Conservation (phyloP, 2,329 filamentous ascomycete species). For the Sclerotinia minor region DNA sequence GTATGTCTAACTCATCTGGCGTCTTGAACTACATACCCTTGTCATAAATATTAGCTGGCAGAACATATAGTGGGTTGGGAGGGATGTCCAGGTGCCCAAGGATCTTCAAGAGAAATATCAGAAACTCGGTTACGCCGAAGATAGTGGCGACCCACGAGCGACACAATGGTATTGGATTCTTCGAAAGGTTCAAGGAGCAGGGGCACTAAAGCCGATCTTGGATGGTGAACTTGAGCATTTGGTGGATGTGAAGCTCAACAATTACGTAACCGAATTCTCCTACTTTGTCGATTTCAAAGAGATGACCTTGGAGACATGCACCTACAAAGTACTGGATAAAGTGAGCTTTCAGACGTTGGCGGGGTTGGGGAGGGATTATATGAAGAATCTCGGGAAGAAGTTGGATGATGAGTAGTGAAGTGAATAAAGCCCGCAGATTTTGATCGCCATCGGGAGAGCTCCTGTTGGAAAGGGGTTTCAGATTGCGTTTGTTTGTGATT, state of each 20-base stretch:
- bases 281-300: constrained; percentile 24
- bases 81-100: background rate
- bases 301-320: constrained; percentile 14
- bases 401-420: background rate
- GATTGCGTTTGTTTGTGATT: background rate
- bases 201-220: constrained; percentile 21
- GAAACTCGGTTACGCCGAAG: background rate
- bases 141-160: background rate
- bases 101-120: constrained; percentile 19
- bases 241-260: constrained; percentile 16
- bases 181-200: constrained; percentile 21
- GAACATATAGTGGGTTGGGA: background rate
- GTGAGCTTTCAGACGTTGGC: constrained; percentile 20
- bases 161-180: constrained; percentile 25
- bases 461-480: background rate
- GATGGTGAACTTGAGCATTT: constrained; percentile 27
- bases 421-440: background rate
- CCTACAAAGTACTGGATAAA: background rate
- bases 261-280: background rate
- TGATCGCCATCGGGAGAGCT: background rate
- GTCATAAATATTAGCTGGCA: background rate
- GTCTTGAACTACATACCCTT: background rate
- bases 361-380: background rate
- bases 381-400: background rate
- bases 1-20: background rate